Evolutionary conservation across 768 basidiomycete genomes (phyloP).

Genomic region (Termitomyces sp.): DNA sequence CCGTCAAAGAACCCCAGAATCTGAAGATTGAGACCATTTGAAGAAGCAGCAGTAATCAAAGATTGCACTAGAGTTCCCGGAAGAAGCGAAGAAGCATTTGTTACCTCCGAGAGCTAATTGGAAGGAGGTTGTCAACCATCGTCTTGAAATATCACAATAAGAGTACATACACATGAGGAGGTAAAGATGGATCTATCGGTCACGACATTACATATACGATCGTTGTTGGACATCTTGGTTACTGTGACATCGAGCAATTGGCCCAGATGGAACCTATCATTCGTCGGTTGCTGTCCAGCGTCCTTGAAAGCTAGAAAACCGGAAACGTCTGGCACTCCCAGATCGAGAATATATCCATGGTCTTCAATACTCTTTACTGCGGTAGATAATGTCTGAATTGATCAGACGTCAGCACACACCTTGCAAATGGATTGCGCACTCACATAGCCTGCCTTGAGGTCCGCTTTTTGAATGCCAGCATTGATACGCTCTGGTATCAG

Average conservation of each 20-base stretch:
- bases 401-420: conserved; percentile 9
- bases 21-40: conserved; percentile 80
- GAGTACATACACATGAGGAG: conserved; percentile 49
- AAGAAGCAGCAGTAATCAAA: conserved; percentile 70
- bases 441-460: conserved; percentile 73
- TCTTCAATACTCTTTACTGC: conserved; percentile 86
- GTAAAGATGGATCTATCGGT: conserved; percentile 43
- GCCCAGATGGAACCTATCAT: conserved; percentile 49
- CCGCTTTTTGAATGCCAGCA: conserved; percentile 68
- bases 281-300: conserved; percentile 34
- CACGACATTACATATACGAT: conserved; percentile 71
- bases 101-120: conserved; percentile 66
- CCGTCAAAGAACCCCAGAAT: conserved; percentile 91
- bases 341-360: conserved; percentile 87
- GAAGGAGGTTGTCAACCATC: neutral
- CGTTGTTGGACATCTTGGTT: conserved; percentile 64
- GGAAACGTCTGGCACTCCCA: conserved; percentile 73
- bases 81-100: conserved; percentile 74
- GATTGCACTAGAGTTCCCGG: conserved; percentile 83
- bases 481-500: conserved; percentile 84
- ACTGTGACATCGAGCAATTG: conserved; percentile 66
- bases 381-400: conserved; percentile 61
- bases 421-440: conserved; percentile 27
- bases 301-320: conserved; percentile 86
- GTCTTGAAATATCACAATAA: neutral